Base-by-base conservation (phyloP, 495 filamentous ascomycete genomes). In the Immersiella caudata region DNA sequence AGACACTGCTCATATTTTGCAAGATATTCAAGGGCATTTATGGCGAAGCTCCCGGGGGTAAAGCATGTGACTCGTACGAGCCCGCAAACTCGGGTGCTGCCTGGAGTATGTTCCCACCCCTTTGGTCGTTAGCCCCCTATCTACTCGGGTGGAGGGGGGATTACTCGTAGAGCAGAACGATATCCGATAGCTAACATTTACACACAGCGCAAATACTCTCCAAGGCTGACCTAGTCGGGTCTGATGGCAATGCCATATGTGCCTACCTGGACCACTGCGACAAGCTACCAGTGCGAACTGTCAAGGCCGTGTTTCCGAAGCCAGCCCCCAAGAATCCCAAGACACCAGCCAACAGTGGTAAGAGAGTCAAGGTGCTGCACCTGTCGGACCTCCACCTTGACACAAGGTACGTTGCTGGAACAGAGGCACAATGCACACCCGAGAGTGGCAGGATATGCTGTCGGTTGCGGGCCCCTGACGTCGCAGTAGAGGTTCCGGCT, bases 301-400 rank as follows among this genome's bases (percentile, higher is more conserved):
- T 84, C 24, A 79, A 86, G 64, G 79, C 73, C 18, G 78, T 78
- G 0, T 89, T 89, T 61, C 82, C 86, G 6, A 88, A 86, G 72
- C 83, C 85, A 0, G 86, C 84, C 70, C 86, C 86, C 6, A 72
- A 62, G 8, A 77, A 84, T 67, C 70, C 74, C 7, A 72, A 64
- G 18, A 75, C 70, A 7, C 85, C 84, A 0, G 71, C 75, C 49
- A 67, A 82, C 2, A 86, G 81, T 52, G 85, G 85, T 0, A 76
- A 85, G 72, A 77, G 81, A 2, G 79, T 86, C 59, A 88, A 88
- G 71, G 85, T 89, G 4, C 74, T 87, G 11, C 87, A 88, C 71
- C 65, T 89, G 68, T 87, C 84, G 0, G 87, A 89, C 66, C 81
- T 88, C 52, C 87, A 88, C 68, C 75, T 89, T 6, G 87, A 89